Conservation (phyloP, 331 rosid genomes). For the Quercus lobata region DNA sequence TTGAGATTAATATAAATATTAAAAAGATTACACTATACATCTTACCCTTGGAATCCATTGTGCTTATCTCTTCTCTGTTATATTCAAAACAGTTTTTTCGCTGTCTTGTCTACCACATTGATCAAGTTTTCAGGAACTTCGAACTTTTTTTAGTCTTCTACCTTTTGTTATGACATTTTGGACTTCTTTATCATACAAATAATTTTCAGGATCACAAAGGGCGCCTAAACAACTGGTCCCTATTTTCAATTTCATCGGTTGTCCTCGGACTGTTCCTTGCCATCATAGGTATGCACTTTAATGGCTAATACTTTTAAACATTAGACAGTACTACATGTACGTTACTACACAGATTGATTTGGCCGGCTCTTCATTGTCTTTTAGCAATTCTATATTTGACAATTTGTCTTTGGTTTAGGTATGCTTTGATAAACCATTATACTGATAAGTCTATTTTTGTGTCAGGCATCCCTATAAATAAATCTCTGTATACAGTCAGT, state of each 20-base stretch:
- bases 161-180: slow-evolving; percentile 3
- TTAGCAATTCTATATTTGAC: slow-evolving; percentile 12
- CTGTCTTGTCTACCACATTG: slow-evolving; percentile 7
- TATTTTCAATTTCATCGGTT: slow-evolving; percentile 46
- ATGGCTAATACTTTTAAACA: background rate
- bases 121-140: background rate
- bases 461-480: slow-evolving; percentile 83
- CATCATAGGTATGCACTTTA: slow-evolving; percentile 42
- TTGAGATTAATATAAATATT: background rate
- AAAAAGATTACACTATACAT: background rate
- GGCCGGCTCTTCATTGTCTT: background rate
- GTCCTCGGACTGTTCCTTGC: slow-evolving; percentile 56
- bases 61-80: background rate
- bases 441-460: slow-evolving; percentile 9
- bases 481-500: slow-evolving; percentile 74
- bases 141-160: background rate
- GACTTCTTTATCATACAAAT: background rate
- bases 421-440: slow-evolving; percentile 4
- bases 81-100: background rate
- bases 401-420: background rate
- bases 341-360: slow-evolving; percentile 7
- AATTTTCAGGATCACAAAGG: slow-evolving; percentile 69
- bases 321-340: background rate
- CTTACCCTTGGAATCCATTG: background rate
- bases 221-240: slow-evolving; percentile 57